These are phyloP conservation scores for Boletus fagicola DNA, from an alignment of 768 basidiomycete genomes.

Conservation along the genomic window DNA sequence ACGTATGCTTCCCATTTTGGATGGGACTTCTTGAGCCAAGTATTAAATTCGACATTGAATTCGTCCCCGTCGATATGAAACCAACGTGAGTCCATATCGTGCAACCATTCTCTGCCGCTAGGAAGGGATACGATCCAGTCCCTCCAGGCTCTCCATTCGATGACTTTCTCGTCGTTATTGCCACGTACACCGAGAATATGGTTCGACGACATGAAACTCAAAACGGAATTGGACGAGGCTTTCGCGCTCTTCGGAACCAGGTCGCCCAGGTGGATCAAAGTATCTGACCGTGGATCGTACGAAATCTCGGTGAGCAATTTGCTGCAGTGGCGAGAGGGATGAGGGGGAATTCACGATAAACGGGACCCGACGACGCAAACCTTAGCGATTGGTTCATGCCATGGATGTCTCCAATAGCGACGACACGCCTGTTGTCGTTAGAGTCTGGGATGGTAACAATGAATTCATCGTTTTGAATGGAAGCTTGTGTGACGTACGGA, in stretches of 20 bases:
- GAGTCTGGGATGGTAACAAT: conserved; percentile 40
- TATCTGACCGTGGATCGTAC: conserved; percentile 61
- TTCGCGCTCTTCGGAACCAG: conserved; percentile 61
- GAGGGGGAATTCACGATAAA: not conserved
- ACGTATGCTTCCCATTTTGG: conserved; percentile 49
- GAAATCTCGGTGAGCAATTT: conserved; percentile 58
- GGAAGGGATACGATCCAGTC: conserved; percentile 62
- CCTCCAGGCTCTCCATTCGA: conserved; percentile 89
- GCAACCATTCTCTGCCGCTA: conserved; percentile 53
- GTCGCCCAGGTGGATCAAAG: conserved; percentile 82
- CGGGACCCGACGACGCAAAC: conserved; percentile 41
- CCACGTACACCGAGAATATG: conserved; percentile 82
- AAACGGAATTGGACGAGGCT: conserved; percentile 58
- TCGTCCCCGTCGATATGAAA: conserved; percentile 31
- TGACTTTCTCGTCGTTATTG: conserved; percentile 89
- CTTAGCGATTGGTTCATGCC: conserved; percentile 69
- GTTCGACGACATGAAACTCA: conserved; percentile 61
- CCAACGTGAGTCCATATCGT: conserved; percentile 47
- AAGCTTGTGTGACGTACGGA: conserved; percentile 37
- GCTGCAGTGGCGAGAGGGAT: conserved; percentile 35
- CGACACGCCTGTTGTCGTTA: conserved; percentile 49
- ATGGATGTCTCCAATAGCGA: conserved; percentile 88
- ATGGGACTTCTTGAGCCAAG: conserved; percentile 40
- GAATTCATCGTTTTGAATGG: not conserved
- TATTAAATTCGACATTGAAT: conserved; percentile 21